phyloP scores from a whole-genome alignment of 805 yeast genomes.

The Wickerhamiella azymoides region DNA sequence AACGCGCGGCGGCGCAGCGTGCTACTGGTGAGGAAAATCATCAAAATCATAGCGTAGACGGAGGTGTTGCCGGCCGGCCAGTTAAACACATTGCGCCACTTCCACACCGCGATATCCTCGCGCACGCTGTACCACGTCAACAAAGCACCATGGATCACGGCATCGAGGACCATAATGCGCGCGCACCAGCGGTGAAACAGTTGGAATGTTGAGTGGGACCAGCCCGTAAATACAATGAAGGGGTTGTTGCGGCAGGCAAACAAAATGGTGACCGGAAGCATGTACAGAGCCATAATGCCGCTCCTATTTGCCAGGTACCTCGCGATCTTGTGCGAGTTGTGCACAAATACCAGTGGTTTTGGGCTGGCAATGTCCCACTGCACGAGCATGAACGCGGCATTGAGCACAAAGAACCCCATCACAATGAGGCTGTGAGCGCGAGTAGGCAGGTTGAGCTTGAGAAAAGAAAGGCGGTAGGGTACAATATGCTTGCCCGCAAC shows the following conservation, averaged over 20 bases:
- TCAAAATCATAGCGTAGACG: slow-evolving; percentile 28
- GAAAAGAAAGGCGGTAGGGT: slow-evolving; percentile 15
- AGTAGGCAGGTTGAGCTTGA: slow-evolving; percentile 27
- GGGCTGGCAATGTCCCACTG: slow-evolving; percentile 16
- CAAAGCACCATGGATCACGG: slow-evolving; percentile 33
- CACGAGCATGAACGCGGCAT: slow-evolving; percentile 18
- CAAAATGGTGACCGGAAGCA: slow-evolving; percentile 37
- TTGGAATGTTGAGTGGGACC: slow-evolving; percentile 47
- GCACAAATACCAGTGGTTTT: slow-evolving; percentile 19
- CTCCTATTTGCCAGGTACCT: slow-evolving; percentile 31
- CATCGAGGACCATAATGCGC: slow-evolving; percentile 30
- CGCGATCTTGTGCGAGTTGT: slow-evolving; percentile 27
- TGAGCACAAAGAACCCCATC: slow-evolving; percentile 23
- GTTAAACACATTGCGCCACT: slow-evolving; percentile 22
- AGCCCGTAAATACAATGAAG: slow-evolving; percentile 45
- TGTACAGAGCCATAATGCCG: slow-evolving; percentile 35
- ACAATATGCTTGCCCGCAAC: slow-evolving; percentile 22
- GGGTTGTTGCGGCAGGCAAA: slow-evolving; percentile 64
- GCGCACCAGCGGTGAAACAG: slow-evolving; percentile 46
- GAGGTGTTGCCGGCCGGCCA: slow-evolving; percentile 34
- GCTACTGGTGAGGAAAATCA: slow-evolving; percentile 35
- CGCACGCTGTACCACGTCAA: slow-evolving; percentile 20
- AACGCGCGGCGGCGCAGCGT: slow-evolving; percentile 38
- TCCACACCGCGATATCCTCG: slow-evolving; percentile 17
- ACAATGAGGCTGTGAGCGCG: slow-evolving; percentile 31